A percentile compares a stretch with the other conserved stretches of the same genome.
These are phyloP conservation scores for Coemansia asiatica DNA, from an alignment of 192 early-diverging fungal species.

Conservation along the genomic window DNA sequence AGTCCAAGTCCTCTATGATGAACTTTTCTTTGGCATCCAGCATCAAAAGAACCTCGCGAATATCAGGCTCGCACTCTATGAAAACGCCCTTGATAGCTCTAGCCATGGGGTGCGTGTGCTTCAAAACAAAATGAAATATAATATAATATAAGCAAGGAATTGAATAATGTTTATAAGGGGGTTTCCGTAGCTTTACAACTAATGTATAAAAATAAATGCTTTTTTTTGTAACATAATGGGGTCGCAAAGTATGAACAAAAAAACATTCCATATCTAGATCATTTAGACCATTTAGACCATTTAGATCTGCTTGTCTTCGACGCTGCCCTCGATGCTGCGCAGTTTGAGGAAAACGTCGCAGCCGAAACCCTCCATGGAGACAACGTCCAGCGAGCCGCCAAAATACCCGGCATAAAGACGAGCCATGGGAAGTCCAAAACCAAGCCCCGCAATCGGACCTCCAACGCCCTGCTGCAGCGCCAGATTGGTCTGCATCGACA, in stretches of 20 bases:
- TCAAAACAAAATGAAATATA: no score
- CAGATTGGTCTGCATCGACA: conserved; percentile 73
- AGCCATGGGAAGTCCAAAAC: conserved; percentile 84
- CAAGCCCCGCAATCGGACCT: conserved; percentile 83
- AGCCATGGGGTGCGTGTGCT: conserved; percentile 49
- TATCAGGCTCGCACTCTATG: conserved; percentile 72
- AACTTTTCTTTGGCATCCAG: conserved; percentile 70
- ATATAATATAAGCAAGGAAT: no score
- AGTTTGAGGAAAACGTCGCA: conserved; percentile 89
- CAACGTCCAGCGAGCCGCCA: conserved; percentile 82
- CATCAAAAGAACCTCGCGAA: conserved; percentile 72
- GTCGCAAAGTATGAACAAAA: neutral
- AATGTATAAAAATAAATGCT: no score
- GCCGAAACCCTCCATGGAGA: conserved; percentile 85
- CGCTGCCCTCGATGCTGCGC: conserved; percentile 75
- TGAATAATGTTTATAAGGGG: no score
- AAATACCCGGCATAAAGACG: conserved; percentile 90
- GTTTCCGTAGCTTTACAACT: no score
- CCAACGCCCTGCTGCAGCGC: conserved; percentile 86
- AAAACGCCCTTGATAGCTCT: conserved; percentile 54
- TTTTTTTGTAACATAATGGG: no score
- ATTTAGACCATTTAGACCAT: no score
- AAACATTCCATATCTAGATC: no score
- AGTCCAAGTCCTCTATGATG: conserved; percentile 83
- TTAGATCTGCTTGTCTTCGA: conserved; percentile 51